Evolutionary conservation across 768 basidiomycete species (phyloP).

Genomic region (Fomitopsis serialis): DNA sequence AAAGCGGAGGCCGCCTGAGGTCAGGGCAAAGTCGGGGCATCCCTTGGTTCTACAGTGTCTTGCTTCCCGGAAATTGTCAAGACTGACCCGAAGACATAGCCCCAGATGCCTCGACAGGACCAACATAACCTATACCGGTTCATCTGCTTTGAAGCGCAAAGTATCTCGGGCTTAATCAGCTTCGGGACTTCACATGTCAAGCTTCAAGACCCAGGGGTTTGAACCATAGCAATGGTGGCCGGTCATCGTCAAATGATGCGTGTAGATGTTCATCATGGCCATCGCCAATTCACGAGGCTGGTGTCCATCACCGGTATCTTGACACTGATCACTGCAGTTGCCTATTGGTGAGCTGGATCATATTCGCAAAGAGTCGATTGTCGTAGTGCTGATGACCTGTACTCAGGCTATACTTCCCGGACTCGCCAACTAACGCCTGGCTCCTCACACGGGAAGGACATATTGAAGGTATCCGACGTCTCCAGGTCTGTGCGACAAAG

Average conservation of each 20-base stretch:
- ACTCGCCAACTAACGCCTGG: slow-evolving; percentile 71
- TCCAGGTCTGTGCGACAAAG: slow-evolving; percentile 56
- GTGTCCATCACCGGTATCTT: slow-evolving; percentile 67
- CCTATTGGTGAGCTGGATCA: slow-evolving; percentile 53
- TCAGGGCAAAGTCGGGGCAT: no score
- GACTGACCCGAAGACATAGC: no score
- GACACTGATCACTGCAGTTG: slow-evolving; percentile 45
- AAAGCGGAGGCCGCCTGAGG: no score
- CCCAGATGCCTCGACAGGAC: no score
- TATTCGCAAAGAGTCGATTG: background rate
- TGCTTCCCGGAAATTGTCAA: no score
- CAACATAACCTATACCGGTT: no score
- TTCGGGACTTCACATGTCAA: slow-evolving; percentile 67
- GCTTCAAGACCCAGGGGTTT: slow-evolving; percentile 42
- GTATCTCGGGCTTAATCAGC: slow-evolving; percentile 62
- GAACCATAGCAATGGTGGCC: slow-evolving; percentile 72
- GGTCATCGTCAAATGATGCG: no score
- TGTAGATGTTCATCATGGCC: slow-evolving; percentile 2
- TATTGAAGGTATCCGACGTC: slow-evolving; percentile 52
- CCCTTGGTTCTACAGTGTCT: no score
- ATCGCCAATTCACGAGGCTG: slow-evolving; percentile 38
- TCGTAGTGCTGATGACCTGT: background rate
- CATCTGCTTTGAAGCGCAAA: no score
- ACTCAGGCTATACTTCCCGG: slow-evolving; percentile 61
- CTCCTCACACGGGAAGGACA: slow-evolving; percentile 67